Base-by-base conservation (phyloP, 192 early-diverging fungal species). In the Dissophora globulifera region DNA sequence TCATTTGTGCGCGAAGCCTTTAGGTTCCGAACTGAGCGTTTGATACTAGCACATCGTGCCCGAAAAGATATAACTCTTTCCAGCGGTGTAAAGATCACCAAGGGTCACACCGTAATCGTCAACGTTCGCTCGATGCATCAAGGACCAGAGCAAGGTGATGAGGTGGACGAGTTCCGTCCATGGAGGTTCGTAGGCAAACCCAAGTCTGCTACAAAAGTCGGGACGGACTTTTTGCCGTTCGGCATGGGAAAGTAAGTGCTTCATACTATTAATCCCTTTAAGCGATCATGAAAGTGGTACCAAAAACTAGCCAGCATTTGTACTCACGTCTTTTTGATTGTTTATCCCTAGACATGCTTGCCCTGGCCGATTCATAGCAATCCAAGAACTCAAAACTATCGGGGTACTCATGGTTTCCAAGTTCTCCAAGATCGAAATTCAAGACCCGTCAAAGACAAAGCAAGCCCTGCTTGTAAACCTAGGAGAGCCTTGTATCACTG, bases 1-100 rank as follows among this genome's bases (percentile, higher is more conserved):
- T 78, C 72, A 3, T 80, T 72, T 50, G 30, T 80, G 7, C 62
- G 82, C 20, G 82, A 83, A 41, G 52, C 69, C 2, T 69, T 83
- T 27, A 50, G 82, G 33, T 62, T 41, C 41, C 50, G 78, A 22
- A 69, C 61, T 0, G 46, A 52, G 10, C 67, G 50, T 6, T 35
- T 78, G 41, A 48, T 11, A 0, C 25, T 79, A 33, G 23, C 13
- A 11, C 70, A 66, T 40, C 27, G 41, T 3, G 62, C 71, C 10
- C 81, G 74, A 41, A 67, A 65, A 54, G 64, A 62, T 53, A 22
- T 65, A 2, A 76, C 52, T 3, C 42, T 83, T 40, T 67, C 64
- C 12, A 79, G 62, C 26, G 82, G 82, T 0, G 54, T 60, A 5
- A 27, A 68, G 19, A 66, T 83, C n/a, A 48, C 57, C 4, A 68